Conservation (phyloP, 1,284 basidiomycete species). For the Testicularia cyperi region DNA sequence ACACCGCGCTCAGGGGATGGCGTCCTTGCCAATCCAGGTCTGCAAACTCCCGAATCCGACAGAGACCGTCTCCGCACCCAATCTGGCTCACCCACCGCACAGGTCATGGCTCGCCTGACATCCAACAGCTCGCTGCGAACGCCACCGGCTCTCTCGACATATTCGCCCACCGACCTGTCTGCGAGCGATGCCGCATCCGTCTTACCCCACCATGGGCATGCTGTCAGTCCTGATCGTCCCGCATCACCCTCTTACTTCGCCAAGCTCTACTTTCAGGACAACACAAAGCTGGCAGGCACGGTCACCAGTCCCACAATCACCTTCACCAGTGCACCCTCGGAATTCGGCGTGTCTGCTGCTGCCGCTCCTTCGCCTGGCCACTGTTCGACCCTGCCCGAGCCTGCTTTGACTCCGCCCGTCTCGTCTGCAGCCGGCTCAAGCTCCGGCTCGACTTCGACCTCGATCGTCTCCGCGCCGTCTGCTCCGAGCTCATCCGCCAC, state of each 20-base stretch:
- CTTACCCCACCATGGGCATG: conserved; percentile 16
- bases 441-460: conserved; percentile 4
- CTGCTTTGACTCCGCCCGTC: background rate
- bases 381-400: conserved; percentile 2
- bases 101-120: conserved; percentile 8
- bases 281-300: conserved; percentile 12
- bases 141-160: background rate
- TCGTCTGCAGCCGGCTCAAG: conserved; percentile 10
- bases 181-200: conserved; percentile 13
- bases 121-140: conserved; percentile 8
- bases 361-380: background rate
- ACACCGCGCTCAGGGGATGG: conserved; percentile 1
- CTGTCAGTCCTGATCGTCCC: conserved; percentile 16
- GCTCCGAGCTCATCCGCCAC: too few species aligned
- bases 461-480: too few species aligned
- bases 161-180: conserved; percentile 9
- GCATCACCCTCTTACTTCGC: conserved; percentile 34
- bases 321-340: conserved; percentile 24
- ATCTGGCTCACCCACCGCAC: conserved; percentile 4
- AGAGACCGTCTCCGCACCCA: too few species aligned
- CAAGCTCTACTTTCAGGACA: conserved; percentile 25
- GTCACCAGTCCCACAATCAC: conserved; percentile 34
- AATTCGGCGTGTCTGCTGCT: conserved; percentile 3
- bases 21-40: too few species aligned
- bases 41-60: too few species aligned